Percentiles rank a stretch among this genome's conserved stretches.
phyloP scores from a whole-genome alignment of 306 rosid species.

The Begonia fuchsioides region DNA sequence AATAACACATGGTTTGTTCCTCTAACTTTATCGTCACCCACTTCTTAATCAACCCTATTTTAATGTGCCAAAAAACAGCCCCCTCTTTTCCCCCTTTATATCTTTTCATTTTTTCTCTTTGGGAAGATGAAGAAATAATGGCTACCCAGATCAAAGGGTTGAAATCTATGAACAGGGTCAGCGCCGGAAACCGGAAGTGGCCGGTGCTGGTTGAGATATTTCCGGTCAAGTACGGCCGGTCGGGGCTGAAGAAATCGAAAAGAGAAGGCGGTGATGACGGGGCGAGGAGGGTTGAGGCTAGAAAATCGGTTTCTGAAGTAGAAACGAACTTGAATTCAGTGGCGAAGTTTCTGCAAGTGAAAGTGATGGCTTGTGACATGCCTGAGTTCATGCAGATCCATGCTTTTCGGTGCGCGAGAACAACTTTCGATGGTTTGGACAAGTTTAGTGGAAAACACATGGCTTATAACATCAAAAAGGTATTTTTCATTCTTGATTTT shows the following conservation, averaged over 20 bases:
- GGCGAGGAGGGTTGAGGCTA: neutral
- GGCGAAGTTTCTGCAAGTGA: constrained; percentile 53
- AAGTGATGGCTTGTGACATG: constrained; percentile 77
- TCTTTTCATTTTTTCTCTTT: constrained; percentile 6
- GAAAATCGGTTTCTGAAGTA: constrained; percentile 70
- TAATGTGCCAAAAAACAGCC: constrained; percentile 37
- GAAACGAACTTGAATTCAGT: constrained; percentile 55
- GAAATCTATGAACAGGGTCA: constrained; percentile 49
- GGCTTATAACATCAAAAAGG: constrained; percentile 88
- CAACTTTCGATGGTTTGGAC: constrained; percentile 65
- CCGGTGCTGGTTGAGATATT: constrained; percentile 20
- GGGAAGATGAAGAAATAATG: constrained; percentile 23
- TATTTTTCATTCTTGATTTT: constrained; percentile 11
- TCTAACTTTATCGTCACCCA: constrained; percentile 21
- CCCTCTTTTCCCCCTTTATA: neutral
- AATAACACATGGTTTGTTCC: constrained; percentile 58
- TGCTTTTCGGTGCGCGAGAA: constrained; percentile 78
- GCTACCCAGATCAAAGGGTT: constrained; percentile 36
- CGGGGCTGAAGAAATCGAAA: constrained; percentile 24
- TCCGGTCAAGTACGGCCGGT: constrained; percentile 28
- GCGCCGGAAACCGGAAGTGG: constrained; percentile 24
- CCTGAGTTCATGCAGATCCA: constrained; percentile 87
- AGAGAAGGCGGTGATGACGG: constrained; percentile 9
- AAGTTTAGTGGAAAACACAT: constrained; percentile 59
- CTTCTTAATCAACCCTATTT: constrained; percentile 26